Conservation (phyloP, 2,329 filamentous ascomycete species). For the Penicillium sp. region DNA sequence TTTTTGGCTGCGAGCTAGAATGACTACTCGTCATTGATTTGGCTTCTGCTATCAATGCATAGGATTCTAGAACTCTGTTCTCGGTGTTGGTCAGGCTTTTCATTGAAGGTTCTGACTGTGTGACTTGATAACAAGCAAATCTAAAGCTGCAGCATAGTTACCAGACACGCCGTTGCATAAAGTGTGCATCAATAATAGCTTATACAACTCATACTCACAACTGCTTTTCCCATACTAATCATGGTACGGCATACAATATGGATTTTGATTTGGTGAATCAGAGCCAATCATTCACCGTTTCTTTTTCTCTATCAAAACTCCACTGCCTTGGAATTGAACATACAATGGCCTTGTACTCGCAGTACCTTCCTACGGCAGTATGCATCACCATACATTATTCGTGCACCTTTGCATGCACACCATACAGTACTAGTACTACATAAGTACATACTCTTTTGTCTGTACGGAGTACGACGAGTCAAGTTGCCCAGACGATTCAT, state of each 20-base stretch:
- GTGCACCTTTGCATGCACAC: neutral
- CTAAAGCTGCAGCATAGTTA: neutral
- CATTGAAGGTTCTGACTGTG: neutral
- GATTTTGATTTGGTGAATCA: neutral
- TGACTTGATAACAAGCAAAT: too few relatives aligned
- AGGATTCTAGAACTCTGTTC: conserved; percentile 3
- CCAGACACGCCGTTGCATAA: conserved; percentile 12
- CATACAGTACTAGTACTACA: neutral
- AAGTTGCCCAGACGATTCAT: conserved; percentile 10
- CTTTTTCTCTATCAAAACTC: conserved; percentile 2
- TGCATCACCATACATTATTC: conserved; percentile 1
- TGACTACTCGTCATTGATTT: conserved; percentile 6
- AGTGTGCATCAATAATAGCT: conserved; percentile 11
- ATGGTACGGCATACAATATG: neutral
- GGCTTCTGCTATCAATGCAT: too few relatives aligned
- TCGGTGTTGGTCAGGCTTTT: neutral
- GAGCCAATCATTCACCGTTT: neutral
- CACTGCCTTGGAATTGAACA: neutral
- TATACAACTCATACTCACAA: conserved; percentile 4
- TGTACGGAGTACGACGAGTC: neutral
- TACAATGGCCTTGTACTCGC: conserved; percentile 7
- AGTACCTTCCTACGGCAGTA: conserved; percentile 2
- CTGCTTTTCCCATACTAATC: neutral
- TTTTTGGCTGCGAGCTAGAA: conserved; percentile 6
- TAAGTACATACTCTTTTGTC: too few relatives aligned